Evolutionary conservation across 129 eudicot species (phyloP).

Genomic region (Saussurea involucrata): DNA sequence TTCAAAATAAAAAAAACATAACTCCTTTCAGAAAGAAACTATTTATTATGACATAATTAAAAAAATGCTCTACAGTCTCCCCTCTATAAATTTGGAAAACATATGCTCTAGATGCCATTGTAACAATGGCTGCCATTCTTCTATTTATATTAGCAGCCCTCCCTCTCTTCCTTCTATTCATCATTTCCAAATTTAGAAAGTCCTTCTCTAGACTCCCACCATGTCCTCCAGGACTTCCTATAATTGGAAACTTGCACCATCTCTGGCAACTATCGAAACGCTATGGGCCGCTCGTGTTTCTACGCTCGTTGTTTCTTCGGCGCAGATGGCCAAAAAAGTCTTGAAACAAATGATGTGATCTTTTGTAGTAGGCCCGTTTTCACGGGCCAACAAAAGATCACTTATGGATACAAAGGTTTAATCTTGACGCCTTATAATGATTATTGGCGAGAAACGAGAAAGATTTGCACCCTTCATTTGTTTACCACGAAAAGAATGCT

Average conservation of each 20-base stretch:
- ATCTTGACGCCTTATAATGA: slow-evolving; percentile 31
- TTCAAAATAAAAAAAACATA: too few species aligned
- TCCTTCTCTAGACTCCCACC: slow-evolving; percentile 14
- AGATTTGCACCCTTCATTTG: slow-evolving; percentile 32
- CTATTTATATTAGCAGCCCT: neutral
- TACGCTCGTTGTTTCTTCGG: slow-evolving; percentile 25
- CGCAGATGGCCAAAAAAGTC: slow-evolving; percentile 28
- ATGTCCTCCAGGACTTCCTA: slow-evolving; percentile 31
- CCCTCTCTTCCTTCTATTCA: slow-evolving; percentile 9
- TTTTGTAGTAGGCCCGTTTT: slow-evolving; percentile 34
- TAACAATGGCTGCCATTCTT: slow-evolving; percentile 5
- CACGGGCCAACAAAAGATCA: slow-evolving; percentile 18
- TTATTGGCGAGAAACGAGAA: slow-evolving; percentile 40
- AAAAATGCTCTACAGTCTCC: neutral
- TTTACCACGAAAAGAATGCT: slow-evolving; percentile 32
- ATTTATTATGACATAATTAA: neutral
- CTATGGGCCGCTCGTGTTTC: slow-evolving; percentile 30
- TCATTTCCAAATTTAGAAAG: neutral
- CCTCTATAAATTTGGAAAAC: neutral
- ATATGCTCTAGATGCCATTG: neutral
- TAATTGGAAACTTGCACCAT: slow-evolving; percentile 33
- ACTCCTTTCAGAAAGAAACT: neutral
- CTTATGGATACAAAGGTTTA: slow-evolving; percentile 30
- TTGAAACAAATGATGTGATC: slow-evolving; percentile 34
- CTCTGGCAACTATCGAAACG: slow-evolving; percentile 19